phyloP scores from a whole-genome alignment of 768 basidiomycete species.

The Omphalotus guepiniiformis region DNA sequence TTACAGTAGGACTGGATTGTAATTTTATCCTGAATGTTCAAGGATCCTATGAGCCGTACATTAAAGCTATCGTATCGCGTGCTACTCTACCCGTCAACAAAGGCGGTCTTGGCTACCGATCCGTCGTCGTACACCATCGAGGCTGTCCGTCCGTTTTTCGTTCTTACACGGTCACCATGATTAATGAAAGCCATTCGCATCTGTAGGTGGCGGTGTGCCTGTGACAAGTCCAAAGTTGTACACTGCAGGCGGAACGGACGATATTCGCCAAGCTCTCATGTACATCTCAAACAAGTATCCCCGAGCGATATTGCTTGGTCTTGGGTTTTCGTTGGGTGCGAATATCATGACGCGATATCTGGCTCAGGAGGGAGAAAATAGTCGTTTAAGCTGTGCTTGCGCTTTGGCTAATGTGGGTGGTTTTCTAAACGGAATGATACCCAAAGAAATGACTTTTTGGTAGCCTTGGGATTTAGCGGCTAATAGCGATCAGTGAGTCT shows the following conservation, averaged over 20 bases:
- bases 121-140: slow-evolving; percentile 63
- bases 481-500: slow-evolving; percentile 22
- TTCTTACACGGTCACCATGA: too few species aligned
- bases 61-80: slow-evolving; percentile 55
- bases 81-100: slow-evolving; percentile 45
- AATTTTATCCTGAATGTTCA: slow-evolving; percentile 2
- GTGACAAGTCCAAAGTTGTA: slow-evolving; percentile 60
- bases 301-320: slow-evolving; percentile 55
- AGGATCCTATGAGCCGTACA: slow-evolving; percentile 67
- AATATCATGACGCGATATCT: slow-evolving; percentile 65
- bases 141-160: slow-evolving; percentile 43
- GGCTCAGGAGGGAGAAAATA: slow-evolving; percentile 50
- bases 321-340: slow-evolving; percentile 76
- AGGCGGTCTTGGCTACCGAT: slow-evolving; percentile 65
- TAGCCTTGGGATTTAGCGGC: slow-evolving; percentile 11
- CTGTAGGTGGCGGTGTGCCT: slow-evolving; percentile 56
- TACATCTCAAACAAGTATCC: slow-evolving; percentile 57
- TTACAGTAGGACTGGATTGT: neutral
- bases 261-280: slow-evolving; percentile 56
- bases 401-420: slow-evolving; percentile 47
- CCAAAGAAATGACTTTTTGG: neutral
- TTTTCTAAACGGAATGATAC: neutral
- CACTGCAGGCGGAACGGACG: slow-evolving; percentile 63
- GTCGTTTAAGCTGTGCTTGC: slow-evolving; percentile 43
- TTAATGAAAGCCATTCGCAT: too few species aligned